Conservation (phyloP, 2,329 filamentous ascomycete genomes). For the Piedraia hortae region DNA sequence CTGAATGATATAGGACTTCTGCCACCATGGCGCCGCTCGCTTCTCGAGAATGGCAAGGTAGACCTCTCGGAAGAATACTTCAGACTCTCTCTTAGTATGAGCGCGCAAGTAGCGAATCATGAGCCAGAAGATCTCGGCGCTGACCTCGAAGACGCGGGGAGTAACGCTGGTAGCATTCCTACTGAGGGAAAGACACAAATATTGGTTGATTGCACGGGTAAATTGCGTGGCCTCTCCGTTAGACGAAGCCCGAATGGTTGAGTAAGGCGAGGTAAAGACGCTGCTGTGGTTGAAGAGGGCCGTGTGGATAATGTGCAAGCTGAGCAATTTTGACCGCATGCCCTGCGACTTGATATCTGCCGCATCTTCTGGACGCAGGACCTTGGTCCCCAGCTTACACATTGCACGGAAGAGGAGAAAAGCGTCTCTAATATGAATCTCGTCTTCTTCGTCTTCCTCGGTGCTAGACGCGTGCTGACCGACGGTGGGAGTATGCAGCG, state of each 20-base stretch:
- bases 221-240: slow-evolving; percentile 72
- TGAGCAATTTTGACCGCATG: slow-evolving; percentile 91
- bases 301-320: slow-evolving; percentile 82
- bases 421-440: slow-evolving; percentile 88
- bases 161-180: slow-evolving; percentile 87
- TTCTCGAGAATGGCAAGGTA: slow-evolving; percentile 80
- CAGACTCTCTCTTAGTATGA: slow-evolving; percentile 93
- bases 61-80: slow-evolving; percentile 93
- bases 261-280: slow-evolving; percentile 74
- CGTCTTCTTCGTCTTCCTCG: slow-evolving; percentile 64
- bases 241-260: slow-evolving; percentile 77
- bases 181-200: slow-evolving; percentile 80
- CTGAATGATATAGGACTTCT: slow-evolving; percentile 69
- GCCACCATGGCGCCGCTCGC: slow-evolving; percentile 57
- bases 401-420: slow-evolving; percentile 94
- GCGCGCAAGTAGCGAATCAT: slow-evolving; percentile 86
- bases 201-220: slow-evolving; percentile 85
- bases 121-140: slow-evolving; percentile 91
- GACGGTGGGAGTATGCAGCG: slow-evolving; percentile 14
- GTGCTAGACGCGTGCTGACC: slow-evolving; percentile 26
- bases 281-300: slow-evolving; percentile 79
- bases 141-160: slow-evolving; percentile 77
- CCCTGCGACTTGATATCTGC: slow-evolving; percentile 80
- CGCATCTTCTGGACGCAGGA: slow-evolving; percentile 66
- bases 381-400: slow-evolving; percentile 88